phyloP scores from a whole-genome alignment of 2,329 filamentous ascomycete species.

The Penicillium sp. region DNA sequence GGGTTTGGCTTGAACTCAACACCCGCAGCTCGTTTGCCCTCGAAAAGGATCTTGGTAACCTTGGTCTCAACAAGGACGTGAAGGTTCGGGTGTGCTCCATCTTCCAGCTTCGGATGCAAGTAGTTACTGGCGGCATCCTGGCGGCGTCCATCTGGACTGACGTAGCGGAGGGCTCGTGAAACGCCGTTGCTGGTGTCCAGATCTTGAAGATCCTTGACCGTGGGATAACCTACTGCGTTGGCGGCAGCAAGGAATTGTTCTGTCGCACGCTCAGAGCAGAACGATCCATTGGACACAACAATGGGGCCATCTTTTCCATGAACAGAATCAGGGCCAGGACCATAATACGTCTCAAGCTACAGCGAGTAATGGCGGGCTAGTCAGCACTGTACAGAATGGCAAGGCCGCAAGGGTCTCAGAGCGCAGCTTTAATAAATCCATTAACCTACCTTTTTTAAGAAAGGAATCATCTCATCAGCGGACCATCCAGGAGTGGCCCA shows the following conservation, averaged over 20 bases:
- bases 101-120: not conserved
- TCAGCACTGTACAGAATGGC: not conserved
- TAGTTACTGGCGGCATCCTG: not conserved
- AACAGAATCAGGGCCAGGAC: constrained; percentile 1
- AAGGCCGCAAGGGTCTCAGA: not conserved
- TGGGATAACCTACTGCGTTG: not conserved
- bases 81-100: not conserved
- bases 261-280: not conserved
- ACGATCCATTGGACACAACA: not conserved
- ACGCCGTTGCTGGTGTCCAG: not conserved
- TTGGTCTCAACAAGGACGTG: not conserved
- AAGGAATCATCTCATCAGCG: not conserved
- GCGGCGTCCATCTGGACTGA: not conserved
- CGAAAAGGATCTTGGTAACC: not conserved
- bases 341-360: constrained; percentile 2
- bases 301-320: not conserved
- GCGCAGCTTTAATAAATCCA: not conserved
- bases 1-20: not conserved
- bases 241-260: not conserved
- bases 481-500: not conserved
- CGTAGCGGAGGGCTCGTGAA: not conserved
- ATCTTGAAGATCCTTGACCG: constrained; percentile 1
- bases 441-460: not conserved
- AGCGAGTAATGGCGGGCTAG: not conserved
- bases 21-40: not conserved